A percentile compares a stretch with the other conserved stretches of the same genome.
Evolutionary conservation across 163 green algal genomes (phyloP).

Genomic region (Coccomyxa subellipsoidea): DNA sequence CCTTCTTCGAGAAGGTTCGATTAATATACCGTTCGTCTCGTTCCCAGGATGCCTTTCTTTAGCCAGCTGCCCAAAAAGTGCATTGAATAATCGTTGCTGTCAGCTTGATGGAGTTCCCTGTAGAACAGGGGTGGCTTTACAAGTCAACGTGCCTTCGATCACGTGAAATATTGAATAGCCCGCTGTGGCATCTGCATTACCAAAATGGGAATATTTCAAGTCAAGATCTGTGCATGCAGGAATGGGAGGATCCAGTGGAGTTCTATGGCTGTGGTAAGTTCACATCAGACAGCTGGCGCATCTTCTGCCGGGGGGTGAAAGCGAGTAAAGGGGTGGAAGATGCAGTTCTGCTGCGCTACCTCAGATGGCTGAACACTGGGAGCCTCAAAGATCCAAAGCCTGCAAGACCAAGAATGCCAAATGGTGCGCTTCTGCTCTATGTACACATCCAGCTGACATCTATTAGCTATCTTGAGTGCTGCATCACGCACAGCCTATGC

Average conservation of each 20-base stretch:
- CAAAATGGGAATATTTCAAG: too few species aligned
- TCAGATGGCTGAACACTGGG: constrained; percentile 22
- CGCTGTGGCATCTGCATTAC: too few species aligned
- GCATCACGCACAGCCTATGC: too few species aligned
- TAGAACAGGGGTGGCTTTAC: too few species aligned
- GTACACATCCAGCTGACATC: too few species aligned
- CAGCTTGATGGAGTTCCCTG: too few species aligned
- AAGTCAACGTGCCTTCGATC: too few species aligned
- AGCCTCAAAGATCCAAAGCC: neutral
- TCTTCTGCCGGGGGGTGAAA: constrained; percentile 50
- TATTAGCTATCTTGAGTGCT: too few species aligned
- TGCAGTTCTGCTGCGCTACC: constrained; percentile 38
- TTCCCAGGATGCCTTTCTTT: neutral
- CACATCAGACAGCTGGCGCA: constrained; percentile 47
- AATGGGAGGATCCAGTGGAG: constrained; percentile 44
- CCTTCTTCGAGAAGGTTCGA: constrained; percentile 34
- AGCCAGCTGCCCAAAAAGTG: neutral
- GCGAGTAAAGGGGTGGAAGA: constrained; percentile 27
- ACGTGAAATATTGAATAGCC: too few species aligned
- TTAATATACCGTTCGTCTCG: too few species aligned
- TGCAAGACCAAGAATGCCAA: neutral
- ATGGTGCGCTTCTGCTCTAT: too few species aligned
- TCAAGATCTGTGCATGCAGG: neutral
- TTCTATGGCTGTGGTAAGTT: constrained; percentile 59
- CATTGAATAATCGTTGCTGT: neutral